Evolutionary conservation across 805 yeast genomes (phyloP), one percentile per base, ranked within the genome.

Genomic region (Candida silvatica): DNA sequence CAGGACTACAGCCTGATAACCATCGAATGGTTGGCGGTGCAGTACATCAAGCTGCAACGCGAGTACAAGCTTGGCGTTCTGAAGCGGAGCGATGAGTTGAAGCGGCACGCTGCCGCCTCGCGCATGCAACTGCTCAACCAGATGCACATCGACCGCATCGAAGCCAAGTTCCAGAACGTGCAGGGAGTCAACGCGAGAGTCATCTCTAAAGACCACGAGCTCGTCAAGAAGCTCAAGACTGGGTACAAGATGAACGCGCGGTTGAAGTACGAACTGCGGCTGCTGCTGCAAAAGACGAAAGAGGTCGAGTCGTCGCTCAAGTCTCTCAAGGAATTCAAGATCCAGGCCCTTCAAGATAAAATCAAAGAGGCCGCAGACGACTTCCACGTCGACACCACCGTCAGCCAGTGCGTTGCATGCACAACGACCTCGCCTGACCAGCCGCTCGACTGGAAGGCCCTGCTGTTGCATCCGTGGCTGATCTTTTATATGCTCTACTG

Each of bases 191-290:
- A 39, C 19, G 20, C 39, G 8, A 47, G 51, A 27, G 39, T 45
- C 4, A 27, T 47, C n/a, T 46, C 47, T 11, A 46, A 47, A 24
- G 38, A 49, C 7, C 41, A 39, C 22, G 61, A 56, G 8, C 31
- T 56, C n/a, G 47, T 48, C 30, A 58, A 56, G 20, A 70, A 67
- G 39, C 49, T 68, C 35, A 51, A 56, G 18, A 80, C 77, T 39
- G 58, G 77, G 14, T 71, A 69, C 34, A 69, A 77, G 6, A 56
- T 74, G 34, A 69, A 73, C 23, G 77, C 83, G 3, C 62, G 78
- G 41, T 52, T 82, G 34, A 72, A 74, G 44, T 82, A 82, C 51
- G 90, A 82, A 48, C 59, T 77, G 30, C 57, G 81, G 16, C 59
- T 77, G 28, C 53, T 82, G 20, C 67, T 67, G 22, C 67, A 71